A percentile compares a stretch with the other conserved stretches of the same genome.
phyloP scores from a whole-genome alignment of 208 protist genomes.

The Leishmania turanica region DNA sequence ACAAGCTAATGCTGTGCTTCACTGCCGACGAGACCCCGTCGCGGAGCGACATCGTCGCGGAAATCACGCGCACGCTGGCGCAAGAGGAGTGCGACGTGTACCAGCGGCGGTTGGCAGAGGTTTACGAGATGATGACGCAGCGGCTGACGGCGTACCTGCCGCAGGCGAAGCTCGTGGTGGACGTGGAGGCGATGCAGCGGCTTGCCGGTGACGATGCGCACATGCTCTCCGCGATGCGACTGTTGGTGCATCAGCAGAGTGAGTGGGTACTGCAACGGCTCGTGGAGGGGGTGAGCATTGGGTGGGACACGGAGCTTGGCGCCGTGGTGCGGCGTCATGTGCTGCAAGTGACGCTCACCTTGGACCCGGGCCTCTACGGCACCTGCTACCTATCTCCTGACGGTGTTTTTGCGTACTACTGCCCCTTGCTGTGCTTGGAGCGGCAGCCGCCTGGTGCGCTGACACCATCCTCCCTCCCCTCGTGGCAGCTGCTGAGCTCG shows the following conservation, averaged over 20 bases:
- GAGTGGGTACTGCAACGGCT: conserved; percentile 74
- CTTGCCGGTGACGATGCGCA: conserved; percentile 44
- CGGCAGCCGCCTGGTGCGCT: conserved; percentile 22
- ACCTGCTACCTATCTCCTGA: conserved; percentile 51
- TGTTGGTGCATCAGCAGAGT: conserved; percentile 70
- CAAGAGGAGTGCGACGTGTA: conserved; percentile 46
- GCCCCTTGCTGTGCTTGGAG: conserved; percentile 68
- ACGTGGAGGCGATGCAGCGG: conserved; percentile 39
- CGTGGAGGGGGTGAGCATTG: conserved; percentile 66
- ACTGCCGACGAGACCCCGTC: conserved; percentile 38
- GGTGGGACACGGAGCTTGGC: conserved; percentile 79
- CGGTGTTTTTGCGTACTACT: conserved; percentile 67
- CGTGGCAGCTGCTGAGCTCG: conserved; percentile 71
- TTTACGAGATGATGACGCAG: conserved; percentile 47
- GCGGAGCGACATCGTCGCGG: conserved; percentile 46
- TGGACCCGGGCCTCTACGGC: conserved; percentile 47
- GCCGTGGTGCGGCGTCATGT: conserved; percentile 62
- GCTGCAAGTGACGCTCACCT: conserved; percentile 50
- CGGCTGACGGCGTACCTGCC: conserved; percentile 57
- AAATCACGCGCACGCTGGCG: conserved; percentile 42
- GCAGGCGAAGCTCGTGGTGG: conserved; percentile 44
- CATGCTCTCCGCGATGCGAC: conserved; percentile 56
- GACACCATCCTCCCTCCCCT: conserved; percentile 31
- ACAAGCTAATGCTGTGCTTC: conserved; percentile 82
- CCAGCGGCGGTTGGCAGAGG: conserved; percentile 43